These are phyloP conservation scores for Coleophoma cylindrospora DNA, from an alignment of 2,329 filamentous ascomycete species.

Conservation along the genomic window DNA sequence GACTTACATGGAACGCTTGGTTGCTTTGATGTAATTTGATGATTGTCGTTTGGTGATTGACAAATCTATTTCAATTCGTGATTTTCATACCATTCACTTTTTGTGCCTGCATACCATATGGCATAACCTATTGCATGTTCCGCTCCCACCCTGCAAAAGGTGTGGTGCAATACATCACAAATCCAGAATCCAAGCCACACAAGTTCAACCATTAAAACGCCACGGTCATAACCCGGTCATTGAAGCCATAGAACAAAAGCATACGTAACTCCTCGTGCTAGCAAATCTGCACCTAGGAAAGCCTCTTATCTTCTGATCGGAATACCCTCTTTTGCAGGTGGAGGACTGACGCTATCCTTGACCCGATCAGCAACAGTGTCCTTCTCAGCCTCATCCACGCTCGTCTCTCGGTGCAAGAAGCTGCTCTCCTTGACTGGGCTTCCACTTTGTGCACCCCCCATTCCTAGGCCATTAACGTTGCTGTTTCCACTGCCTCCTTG, in stretches of 20 bases:
- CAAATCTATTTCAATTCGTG: too few relatives aligned
- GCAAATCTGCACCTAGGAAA: constrained; percentile 2
- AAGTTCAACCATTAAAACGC: constrained; percentile 17
- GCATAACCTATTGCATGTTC: too few relatives aligned
- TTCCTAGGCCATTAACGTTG: constrained; percentile 37
- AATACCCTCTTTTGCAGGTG: constrained; percentile 45
- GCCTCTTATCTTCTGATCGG: constrained; percentile 55
- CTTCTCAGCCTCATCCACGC: constrained; percentile 51
- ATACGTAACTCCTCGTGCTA: neutral
- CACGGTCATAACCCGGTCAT: constrained; percentile 15
- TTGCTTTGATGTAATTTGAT: too few relatives aligned
- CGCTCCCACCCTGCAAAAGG: too few relatives aligned
- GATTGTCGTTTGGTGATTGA: too few relatives aligned
- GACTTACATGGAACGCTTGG: too few relatives aligned
- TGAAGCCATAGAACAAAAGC: neutral
- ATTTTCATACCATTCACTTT: too few relatives aligned
- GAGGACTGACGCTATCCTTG: constrained; percentile 34
- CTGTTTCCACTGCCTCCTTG: constrained; percentile 37
- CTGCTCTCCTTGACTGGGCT: constrained; percentile 90
- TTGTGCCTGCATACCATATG: too few relatives aligned
- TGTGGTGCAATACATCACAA: constrained; percentile 11
- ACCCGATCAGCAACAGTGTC: constrained; percentile 27
- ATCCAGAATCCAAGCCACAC: constrained; percentile 9
- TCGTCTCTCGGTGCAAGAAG: constrained; percentile 79
- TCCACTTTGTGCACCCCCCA: constrained; percentile 52